Conservation (phyloP, 2,329 filamentous ascomycete genomes). For the Dactylonectria macrodidyma region DNA sequence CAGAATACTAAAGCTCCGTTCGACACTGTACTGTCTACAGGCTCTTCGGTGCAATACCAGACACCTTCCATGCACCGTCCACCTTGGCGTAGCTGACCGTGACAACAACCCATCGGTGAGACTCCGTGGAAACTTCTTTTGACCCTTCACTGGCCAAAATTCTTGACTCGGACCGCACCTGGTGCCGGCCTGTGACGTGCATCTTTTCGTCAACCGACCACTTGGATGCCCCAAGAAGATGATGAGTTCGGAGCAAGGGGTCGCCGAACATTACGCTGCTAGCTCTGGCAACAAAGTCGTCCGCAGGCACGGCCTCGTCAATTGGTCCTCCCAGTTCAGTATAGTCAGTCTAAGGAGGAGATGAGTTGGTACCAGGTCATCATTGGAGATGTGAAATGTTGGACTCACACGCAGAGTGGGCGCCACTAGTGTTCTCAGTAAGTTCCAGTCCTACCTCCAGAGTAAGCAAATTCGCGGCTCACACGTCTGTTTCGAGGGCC, state of each 20-base stretch:
- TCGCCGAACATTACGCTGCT: neutral
- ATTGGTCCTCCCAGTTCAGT: neutral
- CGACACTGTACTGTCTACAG: neutral
- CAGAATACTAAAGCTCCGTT: neutral
- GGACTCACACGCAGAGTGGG: neutral
- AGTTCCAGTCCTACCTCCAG: neutral
- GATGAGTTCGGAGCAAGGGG: neutral
- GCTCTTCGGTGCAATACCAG: neutral
- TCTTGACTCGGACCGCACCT: neutral
- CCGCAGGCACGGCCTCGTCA: neutral
- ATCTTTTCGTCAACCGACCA: neutral
- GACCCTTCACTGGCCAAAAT: neutral
- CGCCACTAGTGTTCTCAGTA: neutral
- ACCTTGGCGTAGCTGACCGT: neutral
- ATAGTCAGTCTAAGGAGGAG: neutral
- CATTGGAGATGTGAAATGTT: neutral
- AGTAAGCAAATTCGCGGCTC: neutral
- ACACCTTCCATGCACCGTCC: neutral
- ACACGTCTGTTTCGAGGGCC: neutral
- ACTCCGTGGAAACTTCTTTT: neutral
- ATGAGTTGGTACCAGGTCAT: neutral
- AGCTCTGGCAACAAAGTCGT: neutral
- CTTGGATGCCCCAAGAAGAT: neutral
- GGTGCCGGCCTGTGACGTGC: neutral
- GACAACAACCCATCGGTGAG: neutral